A percentile compares a stretch with the other conserved stretches of the same genome.
These are phyloP conservation scores for Claviceps maximensis DNA, from an alignment of 2,329 filamentous ascomycete genomes.

Conservation along the genomic window DNA sequence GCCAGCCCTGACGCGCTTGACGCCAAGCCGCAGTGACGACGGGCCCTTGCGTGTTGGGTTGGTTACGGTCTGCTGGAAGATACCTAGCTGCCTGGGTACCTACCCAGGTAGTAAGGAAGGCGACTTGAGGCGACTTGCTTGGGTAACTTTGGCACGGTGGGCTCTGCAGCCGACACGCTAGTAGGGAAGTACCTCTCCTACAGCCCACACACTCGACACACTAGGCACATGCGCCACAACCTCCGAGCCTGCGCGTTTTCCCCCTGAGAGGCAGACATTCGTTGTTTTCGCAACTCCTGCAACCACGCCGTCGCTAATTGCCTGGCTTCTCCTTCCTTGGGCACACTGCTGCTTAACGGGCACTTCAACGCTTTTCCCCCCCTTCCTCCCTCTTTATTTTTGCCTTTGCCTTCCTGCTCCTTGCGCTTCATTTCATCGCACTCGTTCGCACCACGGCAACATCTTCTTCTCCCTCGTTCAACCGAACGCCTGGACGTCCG, in stretches of 20 bases:
- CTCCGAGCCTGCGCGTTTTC: slow-evolving; percentile 1
- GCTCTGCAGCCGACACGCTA: no score
- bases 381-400: neutral
- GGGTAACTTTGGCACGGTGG: no score
- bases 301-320: neutral
- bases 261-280: neutral
- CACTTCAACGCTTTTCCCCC: neutral
- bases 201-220: neutral
- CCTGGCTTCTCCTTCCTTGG: neutral
- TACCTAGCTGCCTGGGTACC: no score
- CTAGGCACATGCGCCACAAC: slow-evolving; percentile 2
- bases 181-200: no score
- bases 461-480: neutral
- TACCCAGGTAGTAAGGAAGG: no score
- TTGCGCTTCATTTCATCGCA: neutral
- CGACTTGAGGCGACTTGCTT: no score
- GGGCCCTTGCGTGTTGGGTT: neutral
- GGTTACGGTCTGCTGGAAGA: no score
- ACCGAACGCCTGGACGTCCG: neutral
- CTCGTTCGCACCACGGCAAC: neutral
- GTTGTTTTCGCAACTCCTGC: slow-evolving; percentile 3
- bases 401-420: neutral
- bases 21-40: neutral
- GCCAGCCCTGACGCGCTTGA: neutral
- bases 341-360: neutral